Evolutionary conservation across 108 stramenopile species (phyloP).

Genomic region (Cyclostephanos tholiformis): DNA sequence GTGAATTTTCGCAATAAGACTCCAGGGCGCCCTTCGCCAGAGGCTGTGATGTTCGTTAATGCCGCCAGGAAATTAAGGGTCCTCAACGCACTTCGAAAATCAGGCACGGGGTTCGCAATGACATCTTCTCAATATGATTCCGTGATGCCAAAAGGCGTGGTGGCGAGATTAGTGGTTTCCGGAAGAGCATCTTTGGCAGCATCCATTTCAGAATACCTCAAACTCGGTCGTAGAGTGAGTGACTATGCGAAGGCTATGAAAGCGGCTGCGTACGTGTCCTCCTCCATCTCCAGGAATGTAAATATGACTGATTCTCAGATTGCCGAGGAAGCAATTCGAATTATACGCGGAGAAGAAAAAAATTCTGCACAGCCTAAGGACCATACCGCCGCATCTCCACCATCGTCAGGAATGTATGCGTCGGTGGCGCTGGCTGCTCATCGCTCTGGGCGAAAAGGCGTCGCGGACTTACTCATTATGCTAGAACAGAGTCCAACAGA

Average conservation of each 20-base stretch:
- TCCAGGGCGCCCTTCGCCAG: constrained; percentile 58
- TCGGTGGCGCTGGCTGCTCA: constrained; percentile 79
- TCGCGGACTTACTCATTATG: constrained; percentile 76
- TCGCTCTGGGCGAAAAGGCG: constrained; percentile 73
- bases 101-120: constrained; percentile 79
- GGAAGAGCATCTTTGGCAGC: constrained; percentile 76
- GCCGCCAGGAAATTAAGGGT: constrained; percentile 81
- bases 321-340: constrained; percentile 75
- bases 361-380: constrained; percentile 14
- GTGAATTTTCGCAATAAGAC: constrained; percentile 42
- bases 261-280: constrained; percentile 70
- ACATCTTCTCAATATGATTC: constrained; percentile 88
- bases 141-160: constrained; percentile 77
- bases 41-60: constrained; percentile 70
- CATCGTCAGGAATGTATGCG: constrained; percentile 79
- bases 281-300: constrained; percentile 1
- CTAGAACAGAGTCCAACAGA: constrained; percentile 77
- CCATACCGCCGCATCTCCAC: constrained; percentile 17
- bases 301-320: constrained; percentile 61
- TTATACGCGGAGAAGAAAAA: constrained; percentile 60
- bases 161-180: constrained; percentile 69
- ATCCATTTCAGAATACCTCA: constrained; percentile 67
- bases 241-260: constrained; percentile 76
- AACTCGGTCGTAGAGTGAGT: constrained; percentile 67
- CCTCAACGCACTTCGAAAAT: constrained; percentile 81